Evolutionary conservation across 2,329 filamentous ascomycete genomes (phyloP), one percentile per base, ranked within the genome.

Genomic region (Fusarium begoniae): DNA sequence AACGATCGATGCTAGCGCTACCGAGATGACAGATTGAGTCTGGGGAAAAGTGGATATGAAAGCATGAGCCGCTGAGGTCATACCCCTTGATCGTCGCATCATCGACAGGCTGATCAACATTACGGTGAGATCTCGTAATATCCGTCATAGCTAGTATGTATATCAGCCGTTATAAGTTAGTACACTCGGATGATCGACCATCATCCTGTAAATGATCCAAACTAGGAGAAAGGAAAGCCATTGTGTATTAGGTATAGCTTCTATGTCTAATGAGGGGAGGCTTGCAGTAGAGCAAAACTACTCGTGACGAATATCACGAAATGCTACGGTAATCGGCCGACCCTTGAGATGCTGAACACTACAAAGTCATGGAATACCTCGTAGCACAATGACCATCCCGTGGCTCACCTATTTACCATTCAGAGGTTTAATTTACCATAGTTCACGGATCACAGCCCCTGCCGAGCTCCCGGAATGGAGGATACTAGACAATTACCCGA

Each of bases 151-250:
- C 30, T 35, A 35, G 17, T 18, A 10, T 22, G 3, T 5, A 37
- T 1, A 8, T 15, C 6, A 8, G 0, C 30, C 8, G 48, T 3
- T 11, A 11, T 24, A 2, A 3, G n/a, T 24, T 51, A 51, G 30
- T 2, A 10, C 3, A 35, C 22, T 20, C 3, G 8, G 30, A 4
- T 35, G n/a, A 51, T 24, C 5, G 17, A 51, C 2, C n/a, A 51
- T 0, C 3, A 24, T 20, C 12, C 12, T 10, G 22, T 2, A 32
- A 18, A 32, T 13, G 15, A 32, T n/a, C 22, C 7, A 18, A 0
- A 0, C 22, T 18, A 5, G 22, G 10, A 32, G 17, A 6, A 15
- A 24, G 22, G 17, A 35, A 51, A 24, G 12, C 8, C 8, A 5
- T n/a, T 7, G 2, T 26, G 24, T 26, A 24, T 53, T 8, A 20